Evolutionary conservation across 1,284 basidiomycete genomes (phyloP), one percentile per base, ranked within the genome.

Genomic region (Apiotrichum siamense): DNA sequence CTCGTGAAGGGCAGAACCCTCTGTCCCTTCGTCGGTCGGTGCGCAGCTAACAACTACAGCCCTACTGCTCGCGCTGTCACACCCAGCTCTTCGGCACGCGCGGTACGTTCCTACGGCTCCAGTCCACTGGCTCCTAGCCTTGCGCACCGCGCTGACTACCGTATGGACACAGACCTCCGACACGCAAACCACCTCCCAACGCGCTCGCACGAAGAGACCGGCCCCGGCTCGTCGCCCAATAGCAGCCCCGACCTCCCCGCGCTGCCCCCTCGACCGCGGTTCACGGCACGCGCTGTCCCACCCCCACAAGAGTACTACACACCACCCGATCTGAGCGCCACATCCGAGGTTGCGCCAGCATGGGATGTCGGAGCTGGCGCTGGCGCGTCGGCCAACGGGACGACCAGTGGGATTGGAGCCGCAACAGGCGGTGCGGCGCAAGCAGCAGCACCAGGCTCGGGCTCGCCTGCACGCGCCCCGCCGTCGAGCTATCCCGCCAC

Each of bases 31-130:
- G n/a, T n/a, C n/a, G n/a, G n/a, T n/a, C n/a, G n/a, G n/a, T n/a
- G n/a, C n/a, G n/a, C n/a, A n/a, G n/a, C n/a, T n/a, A n/a, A n/a
- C n/a, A 56, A 50, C n/a, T 21, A 1, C 24, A 72, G 66, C 68
- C 72, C 10, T 75, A 73, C 52, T 75, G 73, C 58, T 46, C 57
- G 11, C 61, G 69, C 27, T 75, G 73, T 54, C 70, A 75, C 57
- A 65, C 65, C 7, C 63, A 69, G 49, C 52, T 68, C 6, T 73
- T 69, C 54, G 70, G 70, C 4, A 72, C 72, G 1, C 52, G 67
- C 61, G 67, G 70, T 72, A 49, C 52, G 64, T 50, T 17, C 12
- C 39, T 5, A n/a, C 9, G 13, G 18, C 7, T 7, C 15, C 11
- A 6, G 24, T 24, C 6, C 20, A 7, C 50, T 50, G 39, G 53